Conservation (phyloP, 1,139 yeast species). For the Geotrichum reessii region DNA sequence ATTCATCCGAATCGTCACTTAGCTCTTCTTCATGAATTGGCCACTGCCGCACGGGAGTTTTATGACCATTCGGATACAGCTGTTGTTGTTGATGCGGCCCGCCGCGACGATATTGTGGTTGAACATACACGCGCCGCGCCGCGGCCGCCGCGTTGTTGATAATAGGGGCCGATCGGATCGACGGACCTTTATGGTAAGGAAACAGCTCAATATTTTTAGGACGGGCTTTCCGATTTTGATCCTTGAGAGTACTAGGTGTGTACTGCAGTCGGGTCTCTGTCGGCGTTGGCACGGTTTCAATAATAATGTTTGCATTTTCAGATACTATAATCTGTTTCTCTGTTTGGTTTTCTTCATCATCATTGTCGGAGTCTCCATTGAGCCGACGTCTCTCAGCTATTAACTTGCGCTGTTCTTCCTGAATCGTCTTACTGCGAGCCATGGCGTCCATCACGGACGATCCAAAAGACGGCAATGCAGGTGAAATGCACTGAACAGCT, state of each 20-base stretch:
- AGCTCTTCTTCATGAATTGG: conserved; percentile 18
- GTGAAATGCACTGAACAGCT: conserved; percentile 40
- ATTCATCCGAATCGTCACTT: conserved; percentile 25
- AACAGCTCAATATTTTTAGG: conserved; percentile 15
- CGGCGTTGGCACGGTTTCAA: conserved; percentile 19
- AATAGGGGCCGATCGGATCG: conserved; percentile 19
- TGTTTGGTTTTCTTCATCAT: not conserved
- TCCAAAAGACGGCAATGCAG: conserved; percentile 35
- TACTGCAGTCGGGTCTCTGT: conserved; percentile 9
- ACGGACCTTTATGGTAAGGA: conserved; percentile 13
- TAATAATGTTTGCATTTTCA: conserved; percentile 15
- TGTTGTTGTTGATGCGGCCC: not conserved
- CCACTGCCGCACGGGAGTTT: not conserved
- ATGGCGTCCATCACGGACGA: conserved; percentile 16
- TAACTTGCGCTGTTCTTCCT: conserved; percentile 35
- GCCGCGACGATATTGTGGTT: not conserved
- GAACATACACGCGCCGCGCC: not conserved
- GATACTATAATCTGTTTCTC: conserved; percentile 13
- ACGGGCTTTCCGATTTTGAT: conserved; percentile 9
- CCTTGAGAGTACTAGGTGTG: conserved; percentile 4
- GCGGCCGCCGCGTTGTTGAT: conserved; percentile 10
- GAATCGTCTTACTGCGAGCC: conserved; percentile 25
- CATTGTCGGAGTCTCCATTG: not conserved
- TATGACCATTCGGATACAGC: not conserved
- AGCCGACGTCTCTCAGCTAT: conserved; percentile 28